A percentile compares a stretch with the other conserved stretches of the same genome.
Evolutionary conservation across 148 eudicot species (phyloP).

Genomic region (Camellia granthamiana): DNA sequence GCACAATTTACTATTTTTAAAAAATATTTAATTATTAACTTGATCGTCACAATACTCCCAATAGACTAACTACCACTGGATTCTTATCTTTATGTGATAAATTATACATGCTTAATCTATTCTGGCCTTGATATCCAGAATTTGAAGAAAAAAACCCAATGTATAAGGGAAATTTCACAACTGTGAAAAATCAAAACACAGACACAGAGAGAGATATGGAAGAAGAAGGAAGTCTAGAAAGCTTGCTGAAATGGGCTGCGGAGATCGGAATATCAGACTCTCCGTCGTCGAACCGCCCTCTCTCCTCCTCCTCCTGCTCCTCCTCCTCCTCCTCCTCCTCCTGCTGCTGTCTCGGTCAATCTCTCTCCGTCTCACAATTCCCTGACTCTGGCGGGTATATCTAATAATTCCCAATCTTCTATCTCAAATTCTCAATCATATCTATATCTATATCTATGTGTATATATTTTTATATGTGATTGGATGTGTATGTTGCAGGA

Average conservation of each 20-base stretch:
- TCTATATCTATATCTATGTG: background rate
- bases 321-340: background rate
- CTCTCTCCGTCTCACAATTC: slow-evolving; percentile 58
- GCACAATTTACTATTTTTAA: too few relatives aligned
- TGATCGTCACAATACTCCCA: too few relatives aligned
- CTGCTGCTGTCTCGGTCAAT: slow-evolving; percentile 51
- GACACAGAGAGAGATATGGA: slow-evolving; percentile 22
- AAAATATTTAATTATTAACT: too few relatives aligned
- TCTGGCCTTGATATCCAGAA: background rate
- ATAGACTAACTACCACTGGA: too few relatives aligned
- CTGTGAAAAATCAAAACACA: too few relatives aligned
- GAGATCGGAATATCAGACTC: slow-evolving; percentile 62
- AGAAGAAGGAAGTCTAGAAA: slow-evolving; percentile 28
- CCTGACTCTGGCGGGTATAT: slow-evolving; percentile 76
- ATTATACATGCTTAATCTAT: too few relatives aligned
- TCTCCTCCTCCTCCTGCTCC: too few relatives aligned
- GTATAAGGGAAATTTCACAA: too few relatives aligned
- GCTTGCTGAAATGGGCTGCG: slow-evolving; percentile 68
- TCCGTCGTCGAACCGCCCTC: slow-evolving; percentile 6
- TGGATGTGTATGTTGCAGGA: slow-evolving; percentile 38
- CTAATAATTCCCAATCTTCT: background rate
- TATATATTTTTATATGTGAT: background rate
- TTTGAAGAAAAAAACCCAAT: too few relatives aligned
- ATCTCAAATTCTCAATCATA: too few relatives aligned
- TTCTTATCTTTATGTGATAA: too few relatives aligned